phyloP scores from a whole-genome alignment of 495 filamentous ascomycete species.

The Parachaetomium inaequale region DNA sequence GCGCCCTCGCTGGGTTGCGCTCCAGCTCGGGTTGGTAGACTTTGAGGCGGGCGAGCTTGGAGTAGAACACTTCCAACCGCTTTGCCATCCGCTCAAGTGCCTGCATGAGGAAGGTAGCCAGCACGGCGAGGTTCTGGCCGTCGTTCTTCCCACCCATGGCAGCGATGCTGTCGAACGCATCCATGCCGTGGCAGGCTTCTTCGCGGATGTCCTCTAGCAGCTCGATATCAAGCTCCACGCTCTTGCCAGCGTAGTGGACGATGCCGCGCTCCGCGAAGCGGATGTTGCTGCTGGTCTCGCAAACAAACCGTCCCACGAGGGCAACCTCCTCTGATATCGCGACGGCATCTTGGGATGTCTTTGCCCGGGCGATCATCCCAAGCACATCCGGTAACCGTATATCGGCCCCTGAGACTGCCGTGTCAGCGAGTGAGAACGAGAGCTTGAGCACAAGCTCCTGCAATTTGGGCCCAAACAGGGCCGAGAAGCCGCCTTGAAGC shows the following conservation, averaged over 20 bases:
- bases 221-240: slow-evolving; percentile 46
- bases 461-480: slow-evolving; percentile 46
- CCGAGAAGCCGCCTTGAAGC: slow-evolving; percentile 49
- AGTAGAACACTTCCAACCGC: slow-evolving; percentile 46
- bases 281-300: slow-evolving; percentile 36
- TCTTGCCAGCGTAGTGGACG: slow-evolving; percentile 45
- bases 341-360: slow-evolving; percentile 43
- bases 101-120: slow-evolving; percentile 45
- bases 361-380: slow-evolving; percentile 46
- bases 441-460: slow-evolving; percentile 52
- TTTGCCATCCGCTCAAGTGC: slow-evolving; percentile 48
- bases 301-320: slow-evolving; percentile 47
- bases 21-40: slow-evolving; percentile 48
- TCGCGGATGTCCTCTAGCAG: slow-evolving; percentile 49
- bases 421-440: slow-evolving; percentile 43
- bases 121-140: slow-evolving; percentile 35
- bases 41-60: slow-evolving; percentile 42
- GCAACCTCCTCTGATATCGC: slow-evolving; percentile 45
- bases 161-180: slow-evolving; percentile 46
- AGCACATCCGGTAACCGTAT: slow-evolving; percentile 46
- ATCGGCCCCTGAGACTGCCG: slow-evolving; percentile 30
- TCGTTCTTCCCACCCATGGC: slow-evolving; percentile 25
- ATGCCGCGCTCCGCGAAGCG: slow-evolving; percentile 48
- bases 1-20: slow-evolving; percentile 44
- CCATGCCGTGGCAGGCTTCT: slow-evolving; percentile 49